Percentiles rank a stretch among this genome's conserved stretches.
Evolutionary conservation across 768 basidiomycete genomes (phyloP).

Genomic region (Boletus rubroflammeus): DNA sequence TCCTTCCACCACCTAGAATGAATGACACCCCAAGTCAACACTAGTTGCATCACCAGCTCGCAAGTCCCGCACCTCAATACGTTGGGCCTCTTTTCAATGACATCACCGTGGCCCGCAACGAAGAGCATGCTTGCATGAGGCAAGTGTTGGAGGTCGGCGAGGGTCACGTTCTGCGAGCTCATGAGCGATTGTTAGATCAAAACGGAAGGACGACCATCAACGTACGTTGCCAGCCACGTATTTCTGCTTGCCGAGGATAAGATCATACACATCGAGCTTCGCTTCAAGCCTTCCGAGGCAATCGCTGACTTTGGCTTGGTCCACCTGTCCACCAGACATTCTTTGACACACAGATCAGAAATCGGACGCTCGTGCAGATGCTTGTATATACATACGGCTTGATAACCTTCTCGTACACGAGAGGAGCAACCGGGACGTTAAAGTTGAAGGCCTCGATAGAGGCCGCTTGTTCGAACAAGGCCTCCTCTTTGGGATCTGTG

Average conservation of each 20-base stretch:
- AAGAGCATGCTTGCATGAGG: constrained; percentile 39
- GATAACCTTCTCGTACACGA: constrained; percentile 49
- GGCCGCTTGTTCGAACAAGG: constrained; percentile 31
- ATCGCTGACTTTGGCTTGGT: constrained; percentile 20
- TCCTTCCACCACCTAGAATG: constrained; percentile 50
- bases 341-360: constrained; percentile 6
- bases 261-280: constrained; percentile 51
- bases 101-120: constrained; percentile 23
- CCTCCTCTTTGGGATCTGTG: constrained; percentile 32
- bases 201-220: neutral
- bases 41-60: too few species aligned
- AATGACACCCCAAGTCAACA: constrained; percentile 8
- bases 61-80: constrained; percentile 37
- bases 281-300: constrained; percentile 19
- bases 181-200: neutral
- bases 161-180: constrained; percentile 38
- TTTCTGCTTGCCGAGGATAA: constrained; percentile 49
- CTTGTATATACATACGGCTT: constrained; percentile 38
- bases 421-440: constrained; percentile 35
- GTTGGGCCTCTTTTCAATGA: constrained; percentile 38
- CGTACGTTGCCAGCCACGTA: constrained; percentile 57
- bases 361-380: neutral
- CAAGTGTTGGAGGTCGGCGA: constrained; percentile 59
- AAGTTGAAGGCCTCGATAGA: constrained; percentile 55
- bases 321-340: constrained; percentile 17